Conservation (phyloP, 805 yeast genomes). For the Candida tammaniensis region DNA sequence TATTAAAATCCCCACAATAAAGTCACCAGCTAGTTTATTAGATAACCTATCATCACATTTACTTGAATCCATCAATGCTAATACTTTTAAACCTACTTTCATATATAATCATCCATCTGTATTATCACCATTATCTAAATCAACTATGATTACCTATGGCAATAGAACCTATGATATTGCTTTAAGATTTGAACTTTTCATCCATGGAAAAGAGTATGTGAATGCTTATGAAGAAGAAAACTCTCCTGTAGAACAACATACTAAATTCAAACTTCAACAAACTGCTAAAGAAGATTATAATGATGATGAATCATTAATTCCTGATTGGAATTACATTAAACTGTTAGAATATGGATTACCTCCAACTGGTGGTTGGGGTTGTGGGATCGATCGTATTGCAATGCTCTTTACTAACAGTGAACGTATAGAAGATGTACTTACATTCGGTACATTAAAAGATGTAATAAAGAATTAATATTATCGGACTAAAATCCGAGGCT, state of each 20-base stretch:
- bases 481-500: too few species aligned
- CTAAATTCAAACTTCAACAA: constrained; percentile 63
- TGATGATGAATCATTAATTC: constrained; percentile 63
- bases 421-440: constrained; percentile 71
- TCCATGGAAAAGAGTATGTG: constrained; percentile 74
- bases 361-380: constrained; percentile 98
- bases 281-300: constrained; percentile 41
- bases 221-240: constrained; percentile 98
- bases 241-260: constrained; percentile 67
- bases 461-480: constrained; percentile 58
- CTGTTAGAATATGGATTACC: constrained; percentile 93
- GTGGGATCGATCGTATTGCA: constrained; percentile 85
- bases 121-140: constrained; percentile 87
- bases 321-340: constrained; percentile 69
- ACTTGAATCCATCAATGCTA: constrained; percentile 51
- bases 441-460: constrained; percentile 73
- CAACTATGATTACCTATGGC: constrained; percentile 32
- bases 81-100: constrained; percentile 55
- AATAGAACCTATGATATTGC: constrained; percentile 44
- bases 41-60: constrained; percentile 60
- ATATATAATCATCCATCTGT: constrained; percentile 80
- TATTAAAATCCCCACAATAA: constrained; percentile 32
- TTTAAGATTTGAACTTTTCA: constrained; percentile 79
- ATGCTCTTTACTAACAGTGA: constrained; percentile 68
- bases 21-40: constrained; percentile 57